phyloP scores from a whole-genome alignment of 2,329 filamentous ascomycete genomes.

The Aureobasidium sp. region DNA sequence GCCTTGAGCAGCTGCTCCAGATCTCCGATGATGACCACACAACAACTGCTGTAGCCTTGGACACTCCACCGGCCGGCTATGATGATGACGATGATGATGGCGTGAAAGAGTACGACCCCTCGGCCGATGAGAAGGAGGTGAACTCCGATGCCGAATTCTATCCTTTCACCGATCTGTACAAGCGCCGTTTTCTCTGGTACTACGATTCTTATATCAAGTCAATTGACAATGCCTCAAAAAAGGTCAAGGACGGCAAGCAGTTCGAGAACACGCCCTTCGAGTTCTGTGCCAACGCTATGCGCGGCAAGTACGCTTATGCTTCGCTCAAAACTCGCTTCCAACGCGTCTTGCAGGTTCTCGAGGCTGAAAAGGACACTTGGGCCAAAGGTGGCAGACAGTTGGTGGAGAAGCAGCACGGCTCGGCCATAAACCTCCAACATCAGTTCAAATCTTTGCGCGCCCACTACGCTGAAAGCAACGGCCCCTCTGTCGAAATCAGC shows the following conservation, averaged over 20 bases:
- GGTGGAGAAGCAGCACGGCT: constrained; percentile 43
- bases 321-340: constrained; percentile 61
- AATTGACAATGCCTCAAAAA: constrained; percentile 53
- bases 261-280: constrained; percentile 91
- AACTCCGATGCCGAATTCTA: constrained; percentile 58
- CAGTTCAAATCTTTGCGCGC: constrained; percentile 78
- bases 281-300: constrained; percentile 66
- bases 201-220: constrained; percentile 74
- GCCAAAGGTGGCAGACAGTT: constrained; percentile 56
- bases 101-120: constrained; percentile 30
- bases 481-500: constrained; percentile 63
- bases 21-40: constrained; percentile 36
- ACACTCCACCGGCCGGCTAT: constrained; percentile 41
- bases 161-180: constrained; percentile 83
- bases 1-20: constrained; percentile 69
- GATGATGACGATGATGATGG: constrained; percentile 20
- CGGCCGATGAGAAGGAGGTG: constrained; percentile 16
- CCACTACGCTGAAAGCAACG: constrained; percentile 57
- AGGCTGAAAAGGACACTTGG: constrained; percentile 66
- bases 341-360: constrained; percentile 59
- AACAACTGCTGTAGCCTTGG: constrained; percentile 23
- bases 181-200: constrained; percentile 92
- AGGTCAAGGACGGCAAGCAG: constrained; percentile 51
- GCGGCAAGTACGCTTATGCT: constrained; percentile 73
- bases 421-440: constrained; percentile 71